Evolutionary conservation across 164 flowering plant species (phyloP).

Genomic region (Taxillus chinensis): DNA sequence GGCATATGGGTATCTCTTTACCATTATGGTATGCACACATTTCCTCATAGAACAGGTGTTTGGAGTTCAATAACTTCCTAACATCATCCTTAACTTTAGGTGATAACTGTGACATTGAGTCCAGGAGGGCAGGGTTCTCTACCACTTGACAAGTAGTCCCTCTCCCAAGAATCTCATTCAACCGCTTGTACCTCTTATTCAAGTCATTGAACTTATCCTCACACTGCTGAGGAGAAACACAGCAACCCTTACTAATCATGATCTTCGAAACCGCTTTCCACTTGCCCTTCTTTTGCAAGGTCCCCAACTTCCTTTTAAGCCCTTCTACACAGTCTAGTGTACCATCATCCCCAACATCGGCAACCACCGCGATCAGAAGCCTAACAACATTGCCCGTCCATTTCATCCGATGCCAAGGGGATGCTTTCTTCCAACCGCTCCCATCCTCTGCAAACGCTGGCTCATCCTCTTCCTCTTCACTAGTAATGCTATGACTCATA

Average conservation of each 20-base stretch:
- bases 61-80: slow-evolving; percentile 27
- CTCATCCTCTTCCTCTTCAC: slow-evolving; percentile 52
- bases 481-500: slow-evolving; percentile 13
- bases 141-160: slow-evolving; percentile 40
- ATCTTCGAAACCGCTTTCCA: slow-evolving; percentile 37
- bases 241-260: slow-evolving; percentile 28
- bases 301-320: slow-evolving; percentile 33
- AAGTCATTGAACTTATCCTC: slow-evolving; percentile 42
- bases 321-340: slow-evolving; percentile 25
- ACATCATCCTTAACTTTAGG: slow-evolving; percentile 34
- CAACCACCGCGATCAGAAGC: slow-evolving; percentile 47
- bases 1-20: slow-evolving; percentile 19
- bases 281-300: slow-evolving; percentile 30
- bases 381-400: slow-evolving; percentile 51
- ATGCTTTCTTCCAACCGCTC: slow-evolving; percentile 27
- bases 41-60: slow-evolving; percentile 30
- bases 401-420: slow-evolving; percentile 63
- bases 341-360: slow-evolving; percentile 53
- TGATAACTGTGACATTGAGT: slow-evolving; percentile 29
- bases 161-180: slow-evolving; percentile 34
- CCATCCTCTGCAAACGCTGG: slow-evolving; percentile 29
- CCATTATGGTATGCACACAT: slow-evolving; percentile 40
- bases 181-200: slow-evolving; percentile 35
- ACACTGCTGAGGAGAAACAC: slow-evolving; percentile 41
- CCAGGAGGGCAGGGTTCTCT: slow-evolving; percentile 28